Base-by-base conservation (phyloP, 2,329 filamentous ascomycete species). In the Alternaria panax region DNA sequence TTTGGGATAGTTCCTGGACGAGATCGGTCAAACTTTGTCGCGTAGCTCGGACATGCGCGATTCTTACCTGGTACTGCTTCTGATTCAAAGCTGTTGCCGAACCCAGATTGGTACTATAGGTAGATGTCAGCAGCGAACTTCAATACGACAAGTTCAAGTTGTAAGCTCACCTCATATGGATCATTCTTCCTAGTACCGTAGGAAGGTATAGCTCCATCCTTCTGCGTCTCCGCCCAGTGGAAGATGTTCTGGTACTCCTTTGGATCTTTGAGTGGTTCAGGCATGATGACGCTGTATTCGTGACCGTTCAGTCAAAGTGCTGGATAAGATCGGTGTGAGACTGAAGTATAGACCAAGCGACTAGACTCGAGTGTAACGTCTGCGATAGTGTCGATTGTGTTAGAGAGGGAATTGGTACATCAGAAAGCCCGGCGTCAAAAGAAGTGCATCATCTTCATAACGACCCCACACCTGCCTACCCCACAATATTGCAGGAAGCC, bases 201-300 rank as follows among this genome's bases (percentile, higher is more conserved):
- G 0, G 84, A 86, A 11, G 84, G 85, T 25, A 87, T 81, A 0
- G 78, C 68, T 0, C 82, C 85, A 69, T 87, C 80, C 67, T 86
- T 81, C 64, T 87, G 85, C n/a, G 85, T 87, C 68, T 86, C 84
- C 0, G 85, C 85, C 85, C 86, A 87, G 68, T 78, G 76, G 63
- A 78, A 78, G 47, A 76, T 77, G 18, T 74, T 68, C 58, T 78
- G 75, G 51, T 77, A 78, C 50, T 77, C 65, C 52, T 77, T 64
- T 54, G 81, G 73, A 65, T 80, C 60, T 68, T 77, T 54, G 62
- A 71, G 53, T 28, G 62, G 55, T 18, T 69, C 51, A 38, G 72
- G 63, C 72, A 75, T 75, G 25, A 38, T 70, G 55, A 30, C 8
- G 38, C 41, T 8, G 27, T 51, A 12, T 45, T 27, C 32, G 43